Conservation (phyloP, 352 stramenopile species). For the Poterioochromonas sp. region DNA sequence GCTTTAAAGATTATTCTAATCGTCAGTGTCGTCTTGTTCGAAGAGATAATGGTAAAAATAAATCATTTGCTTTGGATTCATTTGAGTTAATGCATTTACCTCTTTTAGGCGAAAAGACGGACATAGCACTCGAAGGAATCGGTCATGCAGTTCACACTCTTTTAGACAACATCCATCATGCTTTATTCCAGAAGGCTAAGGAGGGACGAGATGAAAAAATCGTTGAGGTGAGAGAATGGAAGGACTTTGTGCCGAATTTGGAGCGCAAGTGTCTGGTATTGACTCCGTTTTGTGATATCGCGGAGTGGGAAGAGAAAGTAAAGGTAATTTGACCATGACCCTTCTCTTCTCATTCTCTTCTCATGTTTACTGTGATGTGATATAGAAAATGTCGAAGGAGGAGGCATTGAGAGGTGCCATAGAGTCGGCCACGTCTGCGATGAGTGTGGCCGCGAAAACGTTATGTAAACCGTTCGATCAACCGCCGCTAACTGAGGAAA, state of each 20-base stretch:
- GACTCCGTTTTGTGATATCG: constrained; percentile 83
- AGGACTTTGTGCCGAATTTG: constrained; percentile 93
- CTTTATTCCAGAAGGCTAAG: constrained; percentile 90
- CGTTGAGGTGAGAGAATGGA: constrained; percentile 89
- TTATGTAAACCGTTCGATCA: constrained; percentile 97
- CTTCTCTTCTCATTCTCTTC: not conserved
- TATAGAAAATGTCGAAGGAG: constrained; percentile 36
- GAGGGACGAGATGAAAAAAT: constrained; percentile 82
- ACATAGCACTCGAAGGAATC: constrained; percentile 37
- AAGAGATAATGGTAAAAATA: constrained; percentile 86
- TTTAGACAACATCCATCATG: constrained; percentile 33
- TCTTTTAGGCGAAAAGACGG: constrained; percentile 45
- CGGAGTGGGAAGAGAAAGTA: constrained; percentile 79
- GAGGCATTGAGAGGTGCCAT: constrained; percentile 40
- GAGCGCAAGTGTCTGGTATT: constrained; percentile 91
- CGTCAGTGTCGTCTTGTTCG: constrained; percentile 82
- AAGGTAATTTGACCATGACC: constrained; percentile 54
- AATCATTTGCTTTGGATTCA: too few species aligned
- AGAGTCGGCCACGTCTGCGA: constrained; percentile 62
- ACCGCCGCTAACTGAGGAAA: constrained; percentile 70
- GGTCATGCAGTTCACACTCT: constrained; percentile 29
- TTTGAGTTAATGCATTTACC: not conserved
- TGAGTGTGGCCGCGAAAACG: constrained; percentile 93
- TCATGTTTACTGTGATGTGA: too few species aligned
- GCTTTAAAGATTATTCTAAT: constrained; percentile 87